Percentiles rank a stretch among this genome's conserved stretches.
Evolutionary conservation across 805 yeast species (phyloP).

Genomic region (Limtongozyma cylindracea): DNA sequence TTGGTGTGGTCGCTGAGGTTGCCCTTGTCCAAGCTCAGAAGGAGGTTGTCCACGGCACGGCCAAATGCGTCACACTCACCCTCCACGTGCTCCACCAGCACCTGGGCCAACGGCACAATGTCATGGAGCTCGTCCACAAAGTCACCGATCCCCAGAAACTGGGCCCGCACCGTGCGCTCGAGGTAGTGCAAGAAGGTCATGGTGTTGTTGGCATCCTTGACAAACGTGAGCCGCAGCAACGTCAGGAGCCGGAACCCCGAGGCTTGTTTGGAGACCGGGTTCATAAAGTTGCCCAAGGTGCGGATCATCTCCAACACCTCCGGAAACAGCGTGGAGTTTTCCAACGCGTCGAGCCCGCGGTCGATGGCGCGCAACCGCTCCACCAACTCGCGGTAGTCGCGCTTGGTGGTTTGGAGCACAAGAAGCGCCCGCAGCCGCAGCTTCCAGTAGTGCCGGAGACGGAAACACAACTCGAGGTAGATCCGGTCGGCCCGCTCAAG

Average conservation of each 20-base stretch:
- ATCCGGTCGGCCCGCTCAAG: constrained; percentile 49
- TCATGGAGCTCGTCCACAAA: constrained; percentile 35
- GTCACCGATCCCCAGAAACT: constrained; percentile 35
- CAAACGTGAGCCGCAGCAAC: constrained; percentile 39
- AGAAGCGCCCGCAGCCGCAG: constrained; percentile 40
- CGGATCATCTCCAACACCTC: constrained; percentile 38
- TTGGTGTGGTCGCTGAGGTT: constrained; percentile 33
- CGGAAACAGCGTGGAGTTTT: constrained; percentile 22
- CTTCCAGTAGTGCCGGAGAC: constrained; percentile 47
- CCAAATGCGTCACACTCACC: constrained; percentile 31
- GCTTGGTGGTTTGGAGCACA: constrained; percentile 27
- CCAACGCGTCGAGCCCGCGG: constrained; percentile 30
- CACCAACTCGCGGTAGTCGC: constrained; percentile 38
- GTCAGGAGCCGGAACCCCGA: constrained; percentile 49
- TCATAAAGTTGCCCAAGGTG: constrained; percentile 62
- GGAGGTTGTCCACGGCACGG: constrained; percentile 21
- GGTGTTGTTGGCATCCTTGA: constrained; percentile 45
- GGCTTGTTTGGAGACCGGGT: constrained; percentile 40
- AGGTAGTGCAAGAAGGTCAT: constrained; percentile 54
- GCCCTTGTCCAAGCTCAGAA: constrained; percentile 30
- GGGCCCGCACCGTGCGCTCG: constrained; percentile 36
- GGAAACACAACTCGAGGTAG: constrained; percentile 40
- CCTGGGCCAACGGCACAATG: constrained; percentile 26
- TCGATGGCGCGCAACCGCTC: constrained; percentile 30
- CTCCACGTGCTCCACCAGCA: constrained; percentile 36